phyloP scores from a whole-genome alignment of 805 yeast genomes.

The Blastobotrys parvus region DNA sequence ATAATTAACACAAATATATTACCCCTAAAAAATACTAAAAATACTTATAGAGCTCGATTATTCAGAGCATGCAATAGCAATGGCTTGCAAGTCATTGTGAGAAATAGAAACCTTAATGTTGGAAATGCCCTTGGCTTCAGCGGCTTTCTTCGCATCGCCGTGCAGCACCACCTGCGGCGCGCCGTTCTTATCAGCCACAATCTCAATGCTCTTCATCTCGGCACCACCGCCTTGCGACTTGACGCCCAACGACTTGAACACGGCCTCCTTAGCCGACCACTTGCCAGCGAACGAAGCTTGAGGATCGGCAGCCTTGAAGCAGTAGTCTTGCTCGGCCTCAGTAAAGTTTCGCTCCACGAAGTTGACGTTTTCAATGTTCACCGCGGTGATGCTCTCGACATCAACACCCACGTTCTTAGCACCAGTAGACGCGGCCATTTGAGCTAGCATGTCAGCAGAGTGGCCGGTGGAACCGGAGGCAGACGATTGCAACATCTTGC shows the following conservation, averaged over 20 bases:
- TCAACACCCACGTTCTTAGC: constrained; percentile 86
- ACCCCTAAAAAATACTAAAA: too few species aligned
- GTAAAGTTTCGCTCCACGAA: constrained; percentile 93
- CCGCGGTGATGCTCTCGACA: constrained; percentile 76
- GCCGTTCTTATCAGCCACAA: constrained; percentile 55
- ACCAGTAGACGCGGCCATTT: constrained; percentile 42
- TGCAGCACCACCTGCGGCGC: constrained; percentile 74
- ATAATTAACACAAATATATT: too few species aligned
- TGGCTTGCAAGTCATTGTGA: constrained; percentile 94
- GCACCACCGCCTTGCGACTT: constrained; percentile 94
- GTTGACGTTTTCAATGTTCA: constrained; percentile 83
- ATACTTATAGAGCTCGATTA: too few species aligned
- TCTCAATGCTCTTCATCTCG: constrained; percentile 83
- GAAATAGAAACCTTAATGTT: constrained; percentile 81
- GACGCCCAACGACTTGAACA: constrained; percentile 89
- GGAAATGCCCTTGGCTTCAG: constrained; percentile 59
- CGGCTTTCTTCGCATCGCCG: constrained; percentile 73
- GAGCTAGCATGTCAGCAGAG: constrained; percentile 55
- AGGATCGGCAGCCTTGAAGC: constrained; percentile 63
- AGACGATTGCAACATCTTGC: constrained; percentile 30
- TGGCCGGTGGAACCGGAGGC: constrained; percentile 36
- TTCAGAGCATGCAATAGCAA: constrained; percentile 84
- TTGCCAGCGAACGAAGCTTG: constrained; percentile 93
- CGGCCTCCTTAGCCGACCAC: constrained; percentile 99
- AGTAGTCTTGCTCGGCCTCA: constrained; percentile 66